Evolutionary conservation across 768 basidiomycete species (phyloP).

Genomic region (Hypholoma fasciculare): DNA sequence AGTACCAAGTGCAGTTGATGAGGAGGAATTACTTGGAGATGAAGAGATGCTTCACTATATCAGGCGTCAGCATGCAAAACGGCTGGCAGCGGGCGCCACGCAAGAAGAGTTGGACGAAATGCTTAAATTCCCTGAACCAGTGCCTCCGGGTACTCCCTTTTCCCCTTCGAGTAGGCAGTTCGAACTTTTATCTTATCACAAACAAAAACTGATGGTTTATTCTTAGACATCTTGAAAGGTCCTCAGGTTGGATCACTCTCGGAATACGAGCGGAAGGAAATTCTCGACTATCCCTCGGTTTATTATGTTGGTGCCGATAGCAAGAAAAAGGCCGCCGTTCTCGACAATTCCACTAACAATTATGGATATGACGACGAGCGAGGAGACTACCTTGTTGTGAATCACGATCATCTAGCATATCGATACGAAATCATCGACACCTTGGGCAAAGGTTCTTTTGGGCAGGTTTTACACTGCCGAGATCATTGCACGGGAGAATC

Average conservation of each 20-base stretch:
- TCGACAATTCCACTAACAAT: conserved; percentile 78
- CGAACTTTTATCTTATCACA: background rate
- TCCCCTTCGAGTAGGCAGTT: conserved; percentile 67
- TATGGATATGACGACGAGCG: conserved; percentile 97
- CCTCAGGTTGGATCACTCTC: conserved; percentile 73
- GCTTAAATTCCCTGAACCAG: conserved; percentile 91
- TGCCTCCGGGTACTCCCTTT: conserved; percentile 62
- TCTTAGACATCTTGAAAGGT: conserved; percentile 63
- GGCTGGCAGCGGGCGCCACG: conserved; percentile 76
- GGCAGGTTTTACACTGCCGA: conserved; percentile 93
- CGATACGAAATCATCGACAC: conserved; percentile 95
- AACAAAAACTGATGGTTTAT: conserved; percentile 12
- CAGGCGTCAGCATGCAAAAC: conserved; percentile 86
- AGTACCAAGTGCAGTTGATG: conserved; percentile 72
- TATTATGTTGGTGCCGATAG: conserved; percentile 81
- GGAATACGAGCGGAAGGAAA: conserved; percentile 88
- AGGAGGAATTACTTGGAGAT: conserved; percentile 87
- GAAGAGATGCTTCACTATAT: conserved; percentile 98
- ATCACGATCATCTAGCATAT: conserved; percentile 91
- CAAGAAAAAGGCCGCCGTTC: conserved; percentile 80
- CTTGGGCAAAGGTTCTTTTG: conserved; percentile 97
- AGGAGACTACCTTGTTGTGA: conserved; percentile 91
- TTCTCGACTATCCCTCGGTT: conserved; percentile 81
- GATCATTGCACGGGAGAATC: conserved; percentile 94
- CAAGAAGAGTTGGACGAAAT: conserved; percentile 88